Base-by-base conservation (phyloP, 768 basidiomycete genomes). In the Basidioascus undulatus region DNA sequence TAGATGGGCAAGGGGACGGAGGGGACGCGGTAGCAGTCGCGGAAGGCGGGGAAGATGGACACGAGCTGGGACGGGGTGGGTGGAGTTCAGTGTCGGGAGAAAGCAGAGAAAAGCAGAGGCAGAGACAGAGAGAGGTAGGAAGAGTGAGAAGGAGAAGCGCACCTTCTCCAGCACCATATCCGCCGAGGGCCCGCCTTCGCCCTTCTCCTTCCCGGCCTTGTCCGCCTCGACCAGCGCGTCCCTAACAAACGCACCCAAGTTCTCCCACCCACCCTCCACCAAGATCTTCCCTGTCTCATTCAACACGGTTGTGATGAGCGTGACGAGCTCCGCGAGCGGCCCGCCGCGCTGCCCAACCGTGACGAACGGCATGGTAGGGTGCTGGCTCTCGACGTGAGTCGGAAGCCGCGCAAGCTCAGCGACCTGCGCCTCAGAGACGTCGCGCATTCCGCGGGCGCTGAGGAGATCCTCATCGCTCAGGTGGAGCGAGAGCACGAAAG, bases 271-370 rank as follows among this genome's bases (percentile, higher is more conserved):
- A 10, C 56, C 59, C 15, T 62, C 54, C 13, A 70, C 59, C 37
- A 89, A 58, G 25, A 74, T 63, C 23, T 58, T 51, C 5, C 83
- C 83, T 6, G 83, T 84, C 54, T 79, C 70, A 39, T 71, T 74
- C 44, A 84, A 48, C 5, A 71, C 69, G 11, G 49, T 51, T 16
- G 68, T 69, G 28, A 87, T 65, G 32, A 76, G 60, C 46, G 64
- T 65, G n/a, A 78, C 76, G 19, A 84, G 58, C 44, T 79, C 70
- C 53, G 75, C 70, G 43, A 79, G 53, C 3, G 68, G 72, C 1
- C 82, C 84, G 0, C 74, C 74, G 9, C 77, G 62, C 57, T 78
- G 70, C 19, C 82, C 80, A 7, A 89, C 64, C 1, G 61, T 67
- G 1, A 87, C 59, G 3, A 74, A 81, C 1, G 68, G 65, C 2